These are phyloP conservation scores for Tephrocybe sp. DNA, from an alignment of 768 basidiomycete species.

Conservation along the genomic window DNA sequence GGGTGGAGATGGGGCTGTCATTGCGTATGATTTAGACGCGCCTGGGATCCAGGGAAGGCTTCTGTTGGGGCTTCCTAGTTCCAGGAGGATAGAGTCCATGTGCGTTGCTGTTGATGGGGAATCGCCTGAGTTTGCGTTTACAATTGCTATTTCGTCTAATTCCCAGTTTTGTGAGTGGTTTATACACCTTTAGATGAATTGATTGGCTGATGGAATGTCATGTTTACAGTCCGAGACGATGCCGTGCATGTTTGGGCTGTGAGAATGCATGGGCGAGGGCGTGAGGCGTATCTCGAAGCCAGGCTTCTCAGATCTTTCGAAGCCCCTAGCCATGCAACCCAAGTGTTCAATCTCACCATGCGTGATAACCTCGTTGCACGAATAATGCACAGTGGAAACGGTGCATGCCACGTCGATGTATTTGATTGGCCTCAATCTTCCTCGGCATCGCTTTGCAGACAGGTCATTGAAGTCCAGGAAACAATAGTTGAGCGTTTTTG, in stretches of 20 bases:
- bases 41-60: background rate
- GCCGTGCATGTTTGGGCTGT: constrained; percentile 7
- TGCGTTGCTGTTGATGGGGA: constrained; percentile 3
- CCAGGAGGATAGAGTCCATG: background rate
- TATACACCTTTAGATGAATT: background rate
- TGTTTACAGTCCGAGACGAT: background rate
- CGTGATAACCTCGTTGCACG: constrained; percentile 6
- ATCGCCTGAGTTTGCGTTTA: constrained; percentile 6
- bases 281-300: constrained; percentile 2
- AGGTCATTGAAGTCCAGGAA: background rate
- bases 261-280: background rate
- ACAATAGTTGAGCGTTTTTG: background rate
- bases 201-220: background rate
- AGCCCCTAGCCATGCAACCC: background rate
- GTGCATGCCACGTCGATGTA: background rate
- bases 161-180: background rate
- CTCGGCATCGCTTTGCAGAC: background rate
- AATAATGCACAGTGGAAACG: background rate
- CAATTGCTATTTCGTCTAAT: background rate
- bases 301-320: constrained; percentile 1
- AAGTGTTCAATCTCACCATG: background rate
- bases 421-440: constrained; percentile 4
- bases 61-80: background rate
- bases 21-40: constrained; percentile 8
- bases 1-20: background rate